These are phyloP conservation scores for Maudiozyma turicensis DNA, from an alignment of 805 yeast genomes.

Conservation along the genomic window DNA sequence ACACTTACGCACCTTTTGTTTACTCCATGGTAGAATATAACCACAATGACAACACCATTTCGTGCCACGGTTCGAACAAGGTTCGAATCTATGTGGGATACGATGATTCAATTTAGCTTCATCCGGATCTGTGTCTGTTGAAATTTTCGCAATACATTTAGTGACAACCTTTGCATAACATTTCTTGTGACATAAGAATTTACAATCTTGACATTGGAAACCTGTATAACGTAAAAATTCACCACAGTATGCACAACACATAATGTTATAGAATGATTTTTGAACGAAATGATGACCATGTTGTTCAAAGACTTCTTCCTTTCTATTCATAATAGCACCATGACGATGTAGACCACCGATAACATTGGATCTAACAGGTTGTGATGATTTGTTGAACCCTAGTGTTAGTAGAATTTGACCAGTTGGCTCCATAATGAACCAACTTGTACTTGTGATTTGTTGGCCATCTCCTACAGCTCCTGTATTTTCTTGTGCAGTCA, in stretches of 20 bases:
- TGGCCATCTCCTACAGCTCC: not conserved
- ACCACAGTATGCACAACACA: conserved; percentile 97
- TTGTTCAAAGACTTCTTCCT: conserved; percentile 80
- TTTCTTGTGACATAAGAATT: conserved; percentile 69
- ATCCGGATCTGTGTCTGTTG: conserved; percentile 58
- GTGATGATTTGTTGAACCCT: conserved; percentile 64
- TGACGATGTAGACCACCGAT: conserved; percentile 80
- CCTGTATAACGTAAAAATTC: conserved; percentile 87
- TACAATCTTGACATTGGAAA: conserved; percentile 77
- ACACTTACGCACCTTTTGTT: conserved; percentile 86
- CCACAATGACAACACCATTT: conserved; percentile 99
- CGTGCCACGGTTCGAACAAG: conserved; percentile 86
- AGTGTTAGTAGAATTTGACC: conserved; percentile 78
- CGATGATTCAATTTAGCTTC: conserved; percentile 85
- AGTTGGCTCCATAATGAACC: conserved; percentile 90
- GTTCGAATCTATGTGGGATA: conserved; percentile 93
- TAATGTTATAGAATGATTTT: conserved; percentile 88
- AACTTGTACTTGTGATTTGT: conserved; percentile 49
- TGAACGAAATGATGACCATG: conserved; percentile 97
- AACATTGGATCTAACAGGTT: conserved; percentile 35
- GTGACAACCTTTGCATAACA: conserved; percentile 75
- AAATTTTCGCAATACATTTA: conserved; percentile 71
- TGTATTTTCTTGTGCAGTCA: not conserved
- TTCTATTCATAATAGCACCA: conserved; percentile 93
- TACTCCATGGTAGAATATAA: conserved; percentile 88